Evolutionary conservation across 345 rosid species (phyloP).

Genomic region (Lumnitzera littorea): DNA sequence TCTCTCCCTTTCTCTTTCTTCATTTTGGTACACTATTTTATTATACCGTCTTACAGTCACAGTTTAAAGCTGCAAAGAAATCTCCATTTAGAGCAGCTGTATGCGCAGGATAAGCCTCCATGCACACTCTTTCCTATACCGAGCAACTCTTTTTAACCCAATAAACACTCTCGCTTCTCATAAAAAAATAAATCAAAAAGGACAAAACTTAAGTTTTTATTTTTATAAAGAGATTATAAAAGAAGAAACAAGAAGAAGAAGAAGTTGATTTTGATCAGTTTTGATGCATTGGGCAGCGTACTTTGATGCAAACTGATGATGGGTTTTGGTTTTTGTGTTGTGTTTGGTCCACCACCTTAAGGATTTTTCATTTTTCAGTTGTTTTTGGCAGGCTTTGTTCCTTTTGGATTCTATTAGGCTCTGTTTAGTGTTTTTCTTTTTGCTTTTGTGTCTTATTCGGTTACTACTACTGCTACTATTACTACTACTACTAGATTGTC

Average conservation of each 20-base stretch:
- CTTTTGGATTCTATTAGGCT: conserved; percentile 36
- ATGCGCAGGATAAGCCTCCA: conserved; percentile 55
- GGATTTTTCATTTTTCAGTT: conserved; percentile 13
- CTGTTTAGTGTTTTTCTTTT: conserved; percentile 13
- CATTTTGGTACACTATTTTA: conserved; percentile 4
- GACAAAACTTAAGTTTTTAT: neutral
- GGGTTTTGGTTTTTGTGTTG: conserved; percentile 17
- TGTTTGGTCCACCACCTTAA: conserved; percentile 33
- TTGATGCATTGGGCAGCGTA: conserved; percentile 40
- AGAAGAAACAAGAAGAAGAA: conserved; percentile 6
- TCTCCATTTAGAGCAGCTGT: conserved; percentile 55
- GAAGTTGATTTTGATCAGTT: conserved; percentile 4
- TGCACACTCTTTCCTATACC: conserved; percentile 40
- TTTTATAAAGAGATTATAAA: conserved; percentile 18
- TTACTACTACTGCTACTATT: conserved; percentile 13
- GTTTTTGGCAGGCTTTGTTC: conserved; percentile 53
- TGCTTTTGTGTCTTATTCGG: no score
- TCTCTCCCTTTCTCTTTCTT: conserved; percentile 1
- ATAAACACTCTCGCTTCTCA: no score
- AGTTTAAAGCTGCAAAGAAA: conserved; percentile 83
- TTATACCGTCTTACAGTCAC: conserved; percentile 10
- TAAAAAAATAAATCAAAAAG: no score
- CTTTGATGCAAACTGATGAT: conserved; percentile 44
- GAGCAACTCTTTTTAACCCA: no score
- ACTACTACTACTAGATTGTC: no score